Evolutionary conservation across 2,329 filamentous ascomycete species (phyloP).

Genomic region (Alternaria atra): DNA sequence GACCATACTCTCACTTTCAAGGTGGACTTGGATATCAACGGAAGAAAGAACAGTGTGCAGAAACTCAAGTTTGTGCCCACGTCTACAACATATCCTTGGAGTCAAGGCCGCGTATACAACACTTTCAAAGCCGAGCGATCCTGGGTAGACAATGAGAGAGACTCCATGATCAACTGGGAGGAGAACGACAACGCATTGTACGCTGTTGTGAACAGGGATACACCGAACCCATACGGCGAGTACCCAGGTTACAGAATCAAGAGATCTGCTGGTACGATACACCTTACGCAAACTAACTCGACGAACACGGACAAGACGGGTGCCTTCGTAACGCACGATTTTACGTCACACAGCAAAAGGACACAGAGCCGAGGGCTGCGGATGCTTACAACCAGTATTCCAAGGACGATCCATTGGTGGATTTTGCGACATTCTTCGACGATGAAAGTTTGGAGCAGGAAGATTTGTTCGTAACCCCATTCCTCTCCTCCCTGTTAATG

Average conservation of each 20-base stretch:
- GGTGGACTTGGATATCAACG: constrained; percentile 52
- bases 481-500: not conserved
- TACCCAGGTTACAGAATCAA: constrained; percentile 61
- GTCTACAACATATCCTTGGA: constrained; percentile 61
- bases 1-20: constrained; percentile 56
- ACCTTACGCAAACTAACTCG: constrained; percentile 60
- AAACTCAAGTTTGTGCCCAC: constrained; percentile 52
- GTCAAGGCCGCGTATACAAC: constrained; percentile 57
- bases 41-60: constrained; percentile 48
- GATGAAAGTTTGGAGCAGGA: constrained; percentile 55
- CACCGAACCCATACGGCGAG: constrained; percentile 61
- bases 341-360: constrained; percentile 63
- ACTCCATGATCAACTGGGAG: constrained; percentile 57
- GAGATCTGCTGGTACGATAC: constrained; percentile 49
- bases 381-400: constrained; percentile 59
- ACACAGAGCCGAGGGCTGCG: constrained; percentile 59
- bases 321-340: constrained; percentile 61
- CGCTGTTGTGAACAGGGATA: constrained; percentile 61
- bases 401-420: constrained; percentile 58
- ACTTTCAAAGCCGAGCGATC: constrained; percentile 62
- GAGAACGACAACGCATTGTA: constrained; percentile 59
- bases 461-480: constrained; percentile 38
- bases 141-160: constrained; percentile 51
- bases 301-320: constrained; percentile 58
- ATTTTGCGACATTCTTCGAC: constrained; percentile 62